Evolutionary conservation across 2,329 filamentous ascomycete species (phyloP), one percentile per base, ranked within the genome.

Genomic region (Pestalotiopsis sp.): DNA sequence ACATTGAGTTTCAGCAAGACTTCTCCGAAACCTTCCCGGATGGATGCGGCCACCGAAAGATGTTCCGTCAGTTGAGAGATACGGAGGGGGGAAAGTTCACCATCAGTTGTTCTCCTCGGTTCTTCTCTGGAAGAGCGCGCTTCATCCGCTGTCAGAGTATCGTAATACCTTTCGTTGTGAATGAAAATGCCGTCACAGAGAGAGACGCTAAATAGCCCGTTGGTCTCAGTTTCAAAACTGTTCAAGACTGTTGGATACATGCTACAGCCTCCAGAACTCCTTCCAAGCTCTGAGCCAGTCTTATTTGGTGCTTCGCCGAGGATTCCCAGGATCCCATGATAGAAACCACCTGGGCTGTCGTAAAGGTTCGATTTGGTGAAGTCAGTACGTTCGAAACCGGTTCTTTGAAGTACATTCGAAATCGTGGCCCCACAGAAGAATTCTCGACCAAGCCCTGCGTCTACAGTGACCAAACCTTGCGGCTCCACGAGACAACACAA

Each of bases 371-470:
- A 13, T 41, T 41, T 13, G 38, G 39, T 41, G 12, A 11, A 14
- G 9, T 20, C 45, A n/a, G 14, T n/a, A 49, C 17, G 1, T n/a
- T 49, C 4, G 3, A 49, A 4, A 20, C 45, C 45, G 45, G 9
- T 0, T 13, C 1, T 52, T 17, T 1, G 17, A 6, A 52, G 11
- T 14, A 52, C 45, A 3, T 9, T 17, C 6, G 12, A 0, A 11
- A 52, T 9, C 45, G 3, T n/a, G n/a, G n/a, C 17, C 45, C 3
- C 17, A 3, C 3, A 2, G 14, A 52, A 23, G 0, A n/a, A 7
- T 1, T 11, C 1, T 4, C 3, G 1, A 1, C 3, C 14, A 12
- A n/a, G 0, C 1, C 11, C 17, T n/a, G 20, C 6, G 4, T 6
- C 6, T 3, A 52, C 20, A 23, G 14, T 52, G 45, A 23, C 45